These are phyloP conservation scores for Calophaca sinica DNA, from an alignment of 306 rosid genomes.

Conservation along the genomic window DNA sequence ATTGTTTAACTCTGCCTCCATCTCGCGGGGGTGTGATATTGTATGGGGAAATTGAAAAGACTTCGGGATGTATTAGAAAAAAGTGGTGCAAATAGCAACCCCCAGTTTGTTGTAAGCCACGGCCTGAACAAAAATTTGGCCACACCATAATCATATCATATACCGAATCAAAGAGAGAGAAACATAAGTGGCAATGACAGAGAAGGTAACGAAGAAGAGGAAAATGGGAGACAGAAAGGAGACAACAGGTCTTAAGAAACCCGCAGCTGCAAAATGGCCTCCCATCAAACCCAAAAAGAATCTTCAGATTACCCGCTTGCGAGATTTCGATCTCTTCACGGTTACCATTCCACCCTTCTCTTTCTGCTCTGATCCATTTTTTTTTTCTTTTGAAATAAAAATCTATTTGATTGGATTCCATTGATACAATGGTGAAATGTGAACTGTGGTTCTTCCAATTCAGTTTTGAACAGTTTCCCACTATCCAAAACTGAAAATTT, in stretches of 20 bases:
- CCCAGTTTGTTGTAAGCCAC: background rate
- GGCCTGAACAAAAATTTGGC: background rate
- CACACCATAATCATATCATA: background rate
- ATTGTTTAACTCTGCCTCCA: too few relatives aligned
- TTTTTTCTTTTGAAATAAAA: background rate
- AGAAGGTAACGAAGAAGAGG: slow-evolving; percentile 55
- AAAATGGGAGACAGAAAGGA: slow-evolving; percentile 72
- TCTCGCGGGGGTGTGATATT: too few relatives aligned
- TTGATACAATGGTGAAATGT: background rate
- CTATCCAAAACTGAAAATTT: too few relatives aligned
- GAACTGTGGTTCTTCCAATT: too few relatives aligned
- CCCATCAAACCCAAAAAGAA: slow-evolving; percentile 72
- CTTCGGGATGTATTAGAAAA: too few relatives aligned
- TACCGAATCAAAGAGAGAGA: background rate
- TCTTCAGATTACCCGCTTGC: slow-evolving; percentile 63
- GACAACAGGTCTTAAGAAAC: slow-evolving; percentile 43
- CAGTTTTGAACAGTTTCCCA: too few relatives aligned
- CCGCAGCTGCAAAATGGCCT: slow-evolving; percentile 67
- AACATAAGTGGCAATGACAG: slow-evolving; percentile 44
- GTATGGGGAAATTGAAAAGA: too few relatives aligned
- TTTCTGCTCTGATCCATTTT: background rate
- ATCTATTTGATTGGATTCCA: slow-evolving; percentile 2
- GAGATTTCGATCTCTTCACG: slow-evolving; percentile 78
- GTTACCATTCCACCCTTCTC: slow-evolving; percentile 52
- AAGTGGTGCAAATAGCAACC: too few relatives aligned